A percentile compares a stretch with the other conserved stretches of the same genome.
These are phyloP conservation scores for Calendula officinalis DNA, from an alignment of 129 eudicot genomes.

Conservation along the genomic window DNA sequence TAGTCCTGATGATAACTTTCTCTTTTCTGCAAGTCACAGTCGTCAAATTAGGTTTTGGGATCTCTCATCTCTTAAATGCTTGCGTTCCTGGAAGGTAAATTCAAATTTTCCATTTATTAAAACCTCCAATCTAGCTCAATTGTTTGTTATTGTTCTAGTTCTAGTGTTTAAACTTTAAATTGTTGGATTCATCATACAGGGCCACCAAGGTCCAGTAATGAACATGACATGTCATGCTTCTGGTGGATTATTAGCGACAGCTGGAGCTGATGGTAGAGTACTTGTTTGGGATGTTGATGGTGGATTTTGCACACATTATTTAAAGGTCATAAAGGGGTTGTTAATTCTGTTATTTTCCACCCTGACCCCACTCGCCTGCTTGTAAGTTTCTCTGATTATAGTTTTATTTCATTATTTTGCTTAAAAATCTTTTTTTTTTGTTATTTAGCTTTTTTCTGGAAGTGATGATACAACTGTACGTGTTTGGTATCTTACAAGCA, in stretches of 20 bases:
- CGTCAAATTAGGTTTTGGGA: slow-evolving; percentile 95
- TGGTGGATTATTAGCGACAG: slow-evolving; percentile 88
- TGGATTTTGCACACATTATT: slow-evolving; percentile 85
- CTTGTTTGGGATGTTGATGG: slow-evolving; percentile 96
- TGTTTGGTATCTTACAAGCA: slow-evolving; percentile 79
- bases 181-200: slow-evolving; percentile 40
- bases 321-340: slow-evolving; percentile 83
- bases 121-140: background rate
- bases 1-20: slow-evolving; percentile 58
- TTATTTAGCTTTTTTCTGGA: slow-evolving; percentile 65
- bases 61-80: slow-evolving; percentile 58
- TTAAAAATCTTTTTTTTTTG: background rate
- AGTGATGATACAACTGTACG: slow-evolving; percentile 76
- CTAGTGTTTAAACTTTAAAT: background rate
- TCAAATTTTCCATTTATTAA: background rate
- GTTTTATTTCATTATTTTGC: background rate
- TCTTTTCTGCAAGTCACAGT: slow-evolving; percentile 76
- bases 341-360: slow-evolving; percentile 67
- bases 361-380: slow-evolving; percentile 65
- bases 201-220: slow-evolving; percentile 86
- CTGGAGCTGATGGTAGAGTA: slow-evolving; percentile 86
- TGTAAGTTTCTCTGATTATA: slow-evolving; percentile 40
- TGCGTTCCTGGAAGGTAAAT: slow-evolving; percentile 91
- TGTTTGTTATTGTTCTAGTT: background rate
- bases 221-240: slow-evolving; percentile 87